Base-by-base conservation (phyloP, 495 filamentous ascomycete species). In the Cercophora sp. region DNA sequence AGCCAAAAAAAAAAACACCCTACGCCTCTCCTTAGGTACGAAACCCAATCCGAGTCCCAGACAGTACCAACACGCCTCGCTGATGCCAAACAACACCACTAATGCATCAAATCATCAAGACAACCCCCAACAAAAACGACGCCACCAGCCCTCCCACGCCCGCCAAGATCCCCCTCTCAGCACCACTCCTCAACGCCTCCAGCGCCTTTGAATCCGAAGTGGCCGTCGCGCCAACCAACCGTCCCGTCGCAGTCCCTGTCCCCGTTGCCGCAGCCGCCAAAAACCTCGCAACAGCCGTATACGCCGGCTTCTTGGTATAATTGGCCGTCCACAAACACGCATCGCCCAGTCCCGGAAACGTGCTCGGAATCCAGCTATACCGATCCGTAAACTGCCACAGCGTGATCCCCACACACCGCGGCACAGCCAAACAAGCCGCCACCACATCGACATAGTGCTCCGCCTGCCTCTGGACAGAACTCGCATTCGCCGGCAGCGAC, bases 331-430 rank as follows among this genome's bases (percentile, higher is more conserved):
- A 82, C 16, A 79, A 69, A 43, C 70, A 71, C 1, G 77, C 78
- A 23, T 68, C 75, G 8, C 79, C 79, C 35, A 75, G 60, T 1
- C 80, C 79, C 0, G 68, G 57, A 57, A 83, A 82, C 4, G 71
- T 71, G 5, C 16, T 26, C 10, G 60, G 60, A 19, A 68, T 61
- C 80, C 80, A 82, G 18, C 71, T 76, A 56, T 79, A 79, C 64
- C 75, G 72, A 48, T 85, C 82, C 6, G 73, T 79, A 66, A 77
- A 84, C 60, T 83, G 77, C 82, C 81, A 85, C 36, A 82, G 72
- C 4, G 77, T 84, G 18, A 85, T 66, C 3, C 81, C 84, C 18
- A 84, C 72, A 49, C 84, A 87, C 3, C 63, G 54, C 4, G 61
- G 36, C 3, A 75, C 68, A 16, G 74, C 69, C 20, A 79, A 47